Conservation (phyloP, 139 green algal species). For the Ettlia oleoabundans region DNA sequence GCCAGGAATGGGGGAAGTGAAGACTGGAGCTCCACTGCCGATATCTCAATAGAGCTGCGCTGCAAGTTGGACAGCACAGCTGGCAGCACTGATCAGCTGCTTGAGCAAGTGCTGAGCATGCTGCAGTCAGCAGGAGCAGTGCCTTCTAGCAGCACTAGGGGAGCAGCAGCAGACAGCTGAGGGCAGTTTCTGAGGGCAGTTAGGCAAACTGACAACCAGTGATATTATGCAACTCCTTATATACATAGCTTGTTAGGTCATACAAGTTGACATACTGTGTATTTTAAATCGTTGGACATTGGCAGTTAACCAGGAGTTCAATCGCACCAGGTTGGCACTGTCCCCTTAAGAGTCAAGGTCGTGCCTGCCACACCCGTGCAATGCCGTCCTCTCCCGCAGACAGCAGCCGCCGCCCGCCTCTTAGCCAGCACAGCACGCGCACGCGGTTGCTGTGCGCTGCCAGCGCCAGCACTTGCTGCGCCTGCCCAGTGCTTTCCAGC, state of each 20-base stretch:
- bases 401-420: background rate
- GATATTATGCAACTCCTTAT: too few species aligned
- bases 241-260: too few species aligned
- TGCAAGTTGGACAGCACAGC: conserved; percentile 19
- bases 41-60: background rate
- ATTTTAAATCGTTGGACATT: too few species aligned
- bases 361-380: background rate
- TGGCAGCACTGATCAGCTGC: background rate
- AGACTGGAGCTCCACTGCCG: background rate
- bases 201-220: too few species aligned
- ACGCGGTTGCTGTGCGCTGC: background rate
- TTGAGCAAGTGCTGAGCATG: conserved; percentile 7
- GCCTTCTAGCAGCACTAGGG: too few species aligned
- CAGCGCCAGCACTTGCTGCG: background rate
- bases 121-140: background rate
- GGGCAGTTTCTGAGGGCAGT: too few species aligned
- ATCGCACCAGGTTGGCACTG: too few species aligned
- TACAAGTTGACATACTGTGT: too few species aligned
- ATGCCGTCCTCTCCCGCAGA: conserved; percentile 3
- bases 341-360: too few species aligned
- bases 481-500: background rate
- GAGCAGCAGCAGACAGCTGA: background rate
- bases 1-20: conserved; percentile 9
- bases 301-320: too few species aligned
- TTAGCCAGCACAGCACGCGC: conserved; percentile 18